These are phyloP conservation scores for Hygrophoropsis aurantiaca DNA, from an alignment of 768 basidiomycete genomes.

Conservation along the genomic window DNA sequence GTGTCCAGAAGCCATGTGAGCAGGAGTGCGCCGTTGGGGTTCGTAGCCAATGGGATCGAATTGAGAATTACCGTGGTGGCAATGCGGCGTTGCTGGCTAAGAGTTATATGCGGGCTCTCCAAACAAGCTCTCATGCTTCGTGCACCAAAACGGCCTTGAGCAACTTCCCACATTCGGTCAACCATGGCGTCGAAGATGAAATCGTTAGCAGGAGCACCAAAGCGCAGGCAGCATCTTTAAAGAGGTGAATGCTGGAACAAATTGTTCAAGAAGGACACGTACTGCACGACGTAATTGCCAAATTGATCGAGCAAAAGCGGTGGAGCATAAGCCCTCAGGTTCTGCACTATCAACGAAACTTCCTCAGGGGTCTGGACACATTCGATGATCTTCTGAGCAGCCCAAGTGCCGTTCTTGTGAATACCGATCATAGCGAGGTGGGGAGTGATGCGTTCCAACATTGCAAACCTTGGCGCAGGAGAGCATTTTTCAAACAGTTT, in stretches of 20 bases:
- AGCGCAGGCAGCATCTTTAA: slow-evolving; percentile 82
- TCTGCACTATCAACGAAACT: slow-evolving; percentile 77
- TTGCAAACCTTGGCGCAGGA: slow-evolving; percentile 70
- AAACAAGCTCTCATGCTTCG: slow-evolving; percentile 97
- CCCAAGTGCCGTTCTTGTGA: slow-evolving; percentile 99
- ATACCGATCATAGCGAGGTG: slow-evolving; percentile 97
- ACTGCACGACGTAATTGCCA: slow-evolving; percentile 93
- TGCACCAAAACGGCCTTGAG: slow-evolving; percentile 96
- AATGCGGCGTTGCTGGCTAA: slow-evolving; percentile 92
- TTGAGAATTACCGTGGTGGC: slow-evolving; percentile 94
- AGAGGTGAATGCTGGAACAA: slow-evolving; percentile 4
- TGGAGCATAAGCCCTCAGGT: slow-evolving; percentile 88
- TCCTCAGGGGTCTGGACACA: slow-evolving; percentile 89
- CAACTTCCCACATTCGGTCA: slow-evolving; percentile 98
- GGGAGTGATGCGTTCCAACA: slow-evolving; percentile 92
- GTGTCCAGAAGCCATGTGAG: slow-evolving; percentile 97
- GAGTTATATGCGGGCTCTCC: slow-evolving; percentile 82
- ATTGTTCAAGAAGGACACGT: slow-evolving; percentile 29
- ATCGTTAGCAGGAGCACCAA: slow-evolving; percentile 85
- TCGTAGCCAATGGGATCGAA: slow-evolving; percentile 95
- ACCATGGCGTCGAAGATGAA: slow-evolving; percentile 98
- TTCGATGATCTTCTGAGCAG: slow-evolving; percentile 98
- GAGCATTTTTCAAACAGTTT: slow-evolving; percentile 94
- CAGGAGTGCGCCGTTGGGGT: slow-evolving; percentile 94
- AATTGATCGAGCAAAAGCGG: slow-evolving; percentile 93